Evolutionary conservation across 228 moss, liverwort and hornwort species (phyloP), one percentile per base, ranked within the genome.

Genomic region (Sphagnum magellanicum): DNA sequence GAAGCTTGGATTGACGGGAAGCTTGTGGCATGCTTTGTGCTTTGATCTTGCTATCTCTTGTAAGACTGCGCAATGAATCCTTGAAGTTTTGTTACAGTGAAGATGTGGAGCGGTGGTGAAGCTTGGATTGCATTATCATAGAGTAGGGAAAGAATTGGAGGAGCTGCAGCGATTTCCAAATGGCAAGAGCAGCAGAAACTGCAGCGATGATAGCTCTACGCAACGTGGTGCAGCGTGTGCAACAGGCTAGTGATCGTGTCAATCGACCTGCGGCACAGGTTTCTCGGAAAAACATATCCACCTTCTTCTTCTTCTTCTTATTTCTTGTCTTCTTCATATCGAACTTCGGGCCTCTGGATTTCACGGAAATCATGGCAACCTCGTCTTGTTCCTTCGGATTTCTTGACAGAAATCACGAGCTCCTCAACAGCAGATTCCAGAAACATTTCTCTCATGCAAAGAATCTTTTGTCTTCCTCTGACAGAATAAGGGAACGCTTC

Each of bases 181-280:
- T 55, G 69, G 74, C 74, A 46, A 72, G 72, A 64, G 79, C 74
- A 17, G 84, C 53, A 57, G 81, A 81, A 59, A 72, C 72, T 32
- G 79, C 73, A 50, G 85, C 76, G 0, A 76, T 72, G 14, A 65
- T 64, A 15, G 85, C 76, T n/a, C 68, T 85, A 13, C 79, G 79
- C 50, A 74, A 65, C 52, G 85, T 85, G 60, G 65, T 85, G 63
- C 76, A 69, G 60, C 81, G 85, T 12, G 85, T 85, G 65, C 79
- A 81, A 46, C 5, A 71, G 65, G 85, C 76, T 57, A 76, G 79
- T 6, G 85, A 85, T 11, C 68, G 77, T 16, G 76, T 81, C 16
- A 78, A 78, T 67, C 81, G 85, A 47, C 68, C 72, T 48, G 70
- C 72, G 14, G 81, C 85, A 49, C 76, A 81, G 81, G 84, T 84